Percentiles rank a stretch among this genome's conserved stretches.
phyloP scores from a whole-genome alignment of 2,329 filamentous ascomycete species.

The Cladosporium sp. region DNA sequence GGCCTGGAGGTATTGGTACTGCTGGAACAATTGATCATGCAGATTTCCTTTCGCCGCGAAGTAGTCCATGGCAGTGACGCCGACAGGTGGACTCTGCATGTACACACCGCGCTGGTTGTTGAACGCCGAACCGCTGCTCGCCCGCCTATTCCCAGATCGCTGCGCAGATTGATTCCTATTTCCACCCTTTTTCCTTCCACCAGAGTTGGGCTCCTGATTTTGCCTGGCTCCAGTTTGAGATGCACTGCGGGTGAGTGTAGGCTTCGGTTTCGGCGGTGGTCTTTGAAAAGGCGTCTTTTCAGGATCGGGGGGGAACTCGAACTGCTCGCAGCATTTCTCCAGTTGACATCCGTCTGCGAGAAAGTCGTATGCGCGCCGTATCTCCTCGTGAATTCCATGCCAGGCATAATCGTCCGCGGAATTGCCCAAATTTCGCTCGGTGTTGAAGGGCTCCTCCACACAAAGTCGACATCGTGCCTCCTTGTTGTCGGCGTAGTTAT shows the following conservation, averaged over 20 bases:
- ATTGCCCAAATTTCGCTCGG: conserved; percentile 82
- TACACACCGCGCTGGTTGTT: conserved; percentile 35
- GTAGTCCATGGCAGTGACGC: conserved; percentile 36
- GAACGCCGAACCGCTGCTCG: conserved; percentile 54
- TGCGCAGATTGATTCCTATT: conserved; percentile 47
- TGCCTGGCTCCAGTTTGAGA: conserved; percentile 40
- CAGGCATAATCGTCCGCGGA: conserved; percentile 96
- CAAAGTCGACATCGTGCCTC: conserved; percentile 69
- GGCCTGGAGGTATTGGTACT: conserved; percentile 37
- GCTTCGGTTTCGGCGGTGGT: conserved; percentile 53
- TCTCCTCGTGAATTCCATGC: conserved; percentile 81
- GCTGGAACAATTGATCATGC: conserved; percentile 47
- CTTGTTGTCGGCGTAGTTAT: conserved; percentile 45
- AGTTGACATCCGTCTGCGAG: conserved; percentile 71
- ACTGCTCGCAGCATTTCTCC: conserved; percentile 81
- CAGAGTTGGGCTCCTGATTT: conserved; percentile 40
- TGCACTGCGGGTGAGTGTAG: conserved; percentile 48
- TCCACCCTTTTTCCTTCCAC: conserved; percentile 31
- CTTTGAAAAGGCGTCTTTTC: conserved; percentile 55
- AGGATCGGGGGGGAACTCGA: conserved; percentile 73
- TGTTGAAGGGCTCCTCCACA: conserved; percentile 96
- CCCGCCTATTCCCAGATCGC: conserved; percentile 49
- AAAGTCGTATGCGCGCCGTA: conserved; percentile 81
- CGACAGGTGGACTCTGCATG: conserved; percentile 40
- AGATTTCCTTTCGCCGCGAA: conserved; percentile 39